phyloP scores from a whole-genome alignment of 1,284 basidiomycete genomes.

The Ceratobasidium sp. region DNA sequence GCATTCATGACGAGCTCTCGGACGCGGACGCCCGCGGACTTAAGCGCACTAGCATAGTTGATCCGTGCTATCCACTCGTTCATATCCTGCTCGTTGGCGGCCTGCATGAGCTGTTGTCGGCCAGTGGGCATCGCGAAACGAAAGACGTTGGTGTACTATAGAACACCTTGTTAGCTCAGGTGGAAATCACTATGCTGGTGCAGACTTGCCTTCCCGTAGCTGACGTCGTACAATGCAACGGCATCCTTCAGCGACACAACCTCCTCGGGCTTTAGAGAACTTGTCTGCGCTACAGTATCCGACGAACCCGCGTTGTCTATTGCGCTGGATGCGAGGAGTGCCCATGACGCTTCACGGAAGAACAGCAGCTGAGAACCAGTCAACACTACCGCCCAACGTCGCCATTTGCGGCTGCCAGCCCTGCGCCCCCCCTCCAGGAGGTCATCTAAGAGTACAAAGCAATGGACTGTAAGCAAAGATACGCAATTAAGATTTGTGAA shows the following conservation, averaged over 20 bases:
- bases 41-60: slow-evolving; percentile 96
- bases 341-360: slow-evolving; percentile 87
- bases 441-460: slow-evolving; percentile 71
- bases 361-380: slow-evolving; percentile 93
- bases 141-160: slow-evolving; percentile 79
- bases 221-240: slow-evolving; percentile 83
- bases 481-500: background rate
- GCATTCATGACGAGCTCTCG: slow-evolving; percentile 77
- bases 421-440: slow-evolving; percentile 81
- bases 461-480: slow-evolving; percentile 34
- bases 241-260: slow-evolving; percentile 83
- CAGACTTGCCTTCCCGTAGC: slow-evolving; percentile 75
- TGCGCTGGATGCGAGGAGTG: slow-evolving; percentile 52
- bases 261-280: slow-evolving; percentile 88
- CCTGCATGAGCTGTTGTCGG: slow-evolving; percentile 86
- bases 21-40: slow-evolving; percentile 87
- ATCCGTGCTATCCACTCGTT: slow-evolving; percentile 94
- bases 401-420: slow-evolving; percentile 87
- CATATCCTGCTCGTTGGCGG: slow-evolving; percentile 79
- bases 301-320: background rate
- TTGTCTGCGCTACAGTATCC: slow-evolving; percentile 63
- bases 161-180: slow-evolving; percentile 13
- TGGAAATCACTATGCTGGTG: background rate
- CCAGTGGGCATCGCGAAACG: slow-evolving; percentile 82
- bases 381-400: slow-evolving; percentile 85